A percentile compares a stretch with the other conserved stretches of the same genome.
Evolutionary conservation across 176 grass and related monocot species (phyloP).

Genomic region (Elymus sibiricus): DNA sequence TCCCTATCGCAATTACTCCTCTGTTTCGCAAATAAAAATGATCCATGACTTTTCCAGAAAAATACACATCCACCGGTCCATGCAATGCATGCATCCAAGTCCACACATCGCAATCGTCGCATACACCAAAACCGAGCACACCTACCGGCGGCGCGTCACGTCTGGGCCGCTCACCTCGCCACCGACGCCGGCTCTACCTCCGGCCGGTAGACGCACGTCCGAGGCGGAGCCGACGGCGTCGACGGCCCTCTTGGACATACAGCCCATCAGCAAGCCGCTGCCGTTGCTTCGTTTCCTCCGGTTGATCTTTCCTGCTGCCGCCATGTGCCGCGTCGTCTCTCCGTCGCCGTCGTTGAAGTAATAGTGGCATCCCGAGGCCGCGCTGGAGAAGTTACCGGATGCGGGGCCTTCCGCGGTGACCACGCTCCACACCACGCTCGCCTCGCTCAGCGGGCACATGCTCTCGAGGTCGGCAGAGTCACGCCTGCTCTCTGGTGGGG

Average conservation of each 20-base stretch:
- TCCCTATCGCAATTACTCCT: not conserved
- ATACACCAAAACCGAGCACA: not conserved
- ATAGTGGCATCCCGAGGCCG: conserved; percentile 36
- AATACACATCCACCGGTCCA: conserved; percentile 12
- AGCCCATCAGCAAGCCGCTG: conserved; percentile 27
- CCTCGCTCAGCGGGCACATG: conserved; percentile 45
- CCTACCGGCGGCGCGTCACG: conserved; percentile 18
- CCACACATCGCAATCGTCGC: not conserved
- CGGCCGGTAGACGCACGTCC: not conserved
- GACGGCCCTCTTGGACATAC: conserved; percentile 17
- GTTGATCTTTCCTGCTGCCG: not conserved
- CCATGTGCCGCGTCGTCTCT: not conserved
- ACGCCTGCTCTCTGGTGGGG: not conserved
- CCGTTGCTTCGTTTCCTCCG: not conserved
- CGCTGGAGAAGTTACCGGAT: conserved; percentile 51
- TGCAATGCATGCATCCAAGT: not conserved
- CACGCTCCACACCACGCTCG: conserved; percentile 52
- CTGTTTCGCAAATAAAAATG: not conserved
- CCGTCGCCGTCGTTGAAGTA: not conserved
- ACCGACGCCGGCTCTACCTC: not conserved
- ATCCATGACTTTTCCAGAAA: not conserved
- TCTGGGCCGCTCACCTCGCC: not conserved
- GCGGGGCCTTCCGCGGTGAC: conserved; percentile 45
- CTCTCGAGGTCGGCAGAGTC: conserved; percentile 21
- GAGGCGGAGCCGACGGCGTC: not conserved